A percentile compares a stretch with the other conserved stretches of the same genome.
Evolutionary conservation across 2,329 filamentous ascomycete genomes (phyloP).

Genomic region (Epichloe sylvatica): DNA sequence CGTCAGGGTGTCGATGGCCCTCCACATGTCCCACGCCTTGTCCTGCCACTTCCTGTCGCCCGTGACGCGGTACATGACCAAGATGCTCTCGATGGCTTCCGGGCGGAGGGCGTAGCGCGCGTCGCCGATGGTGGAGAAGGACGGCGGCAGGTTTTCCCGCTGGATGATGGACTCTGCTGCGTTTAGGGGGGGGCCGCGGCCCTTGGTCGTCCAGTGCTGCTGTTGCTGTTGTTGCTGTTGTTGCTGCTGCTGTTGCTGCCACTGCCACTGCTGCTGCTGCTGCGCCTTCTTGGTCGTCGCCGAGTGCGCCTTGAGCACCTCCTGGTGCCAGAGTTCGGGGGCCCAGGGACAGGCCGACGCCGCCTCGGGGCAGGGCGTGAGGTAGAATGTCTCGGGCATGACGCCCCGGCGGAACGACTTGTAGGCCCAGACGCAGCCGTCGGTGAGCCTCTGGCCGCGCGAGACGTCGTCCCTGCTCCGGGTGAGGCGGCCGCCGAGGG

Average conservation of each 20-base stretch:
- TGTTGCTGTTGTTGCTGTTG: too few species aligned
- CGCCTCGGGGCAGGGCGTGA: constrained; percentile 24
- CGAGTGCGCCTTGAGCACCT: constrained; percentile 11
- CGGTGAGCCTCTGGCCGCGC: constrained; percentile 47
- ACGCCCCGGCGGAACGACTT: constrained; percentile 43
- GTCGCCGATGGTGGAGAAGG: constrained; percentile 47
- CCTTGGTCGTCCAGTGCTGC: too few species aligned
- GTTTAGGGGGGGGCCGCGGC: constrained; percentile 9
- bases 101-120: constrained; percentile 37
- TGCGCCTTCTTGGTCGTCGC: too few species aligned
- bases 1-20: constrained; percentile 31
- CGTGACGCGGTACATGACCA: constrained; percentile 39
- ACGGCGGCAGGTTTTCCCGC: constrained; percentile 29
- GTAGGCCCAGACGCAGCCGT: constrained; percentile 60
- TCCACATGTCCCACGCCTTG: constrained; percentile 40
- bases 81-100: constrained; percentile 40
- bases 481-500: constrained; percentile 50
- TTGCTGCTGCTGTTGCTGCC: too few species aligned
- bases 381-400: constrained; percentile 38
- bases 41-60: constrained; percentile 30
- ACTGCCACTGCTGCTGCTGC: too few species aligned
- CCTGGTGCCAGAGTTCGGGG: constrained; percentile 21
- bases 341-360: constrained; percentile 20
- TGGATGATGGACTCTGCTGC: constrained; percentile 14
- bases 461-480: constrained; percentile 45